Evolutionary conservation across 2,329 filamentous ascomycete genomes (phyloP).

Genomic region (Myriosclerotinia scirpicola): DNA sequence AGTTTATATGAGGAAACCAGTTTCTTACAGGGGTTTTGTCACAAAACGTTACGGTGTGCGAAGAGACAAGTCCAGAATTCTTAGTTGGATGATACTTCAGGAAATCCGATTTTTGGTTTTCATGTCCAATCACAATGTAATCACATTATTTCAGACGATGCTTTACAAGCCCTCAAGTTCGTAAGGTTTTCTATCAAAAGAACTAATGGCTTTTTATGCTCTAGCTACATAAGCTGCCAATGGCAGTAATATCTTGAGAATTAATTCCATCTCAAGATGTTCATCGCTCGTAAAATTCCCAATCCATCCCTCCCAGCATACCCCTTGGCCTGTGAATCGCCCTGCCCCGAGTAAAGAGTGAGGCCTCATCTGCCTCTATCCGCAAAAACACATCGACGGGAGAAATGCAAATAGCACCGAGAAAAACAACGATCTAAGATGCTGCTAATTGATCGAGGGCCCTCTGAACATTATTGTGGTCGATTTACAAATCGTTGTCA

Average conservation of each 20-base stretch:
- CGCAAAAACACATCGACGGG: constrained; percentile 34
- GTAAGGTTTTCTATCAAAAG: constrained; percentile 27
- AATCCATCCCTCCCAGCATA: constrained; percentile 32
- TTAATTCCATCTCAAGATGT: constrained; percentile 32
- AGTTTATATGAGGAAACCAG: too few species aligned
- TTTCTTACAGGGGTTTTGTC: too few species aligned
- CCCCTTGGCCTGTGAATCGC: constrained; percentile 35
- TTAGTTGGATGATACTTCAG: background rate
- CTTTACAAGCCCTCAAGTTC: background rate
- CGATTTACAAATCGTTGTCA: constrained; percentile 60
- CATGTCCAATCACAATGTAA: constrained; percentile 7
- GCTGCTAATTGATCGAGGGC: constrained; percentile 32
- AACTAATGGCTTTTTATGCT: constrained; percentile 37
- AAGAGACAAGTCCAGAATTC: too few species aligned
- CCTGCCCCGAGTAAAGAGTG: constrained; percentile 35
- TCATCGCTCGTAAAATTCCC: constrained; percentile 37
- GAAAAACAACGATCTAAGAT: constrained; percentile 42
- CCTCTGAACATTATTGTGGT: constrained; percentile 27
- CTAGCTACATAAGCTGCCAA: constrained; percentile 39
- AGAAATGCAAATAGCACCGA: constrained; percentile 40
- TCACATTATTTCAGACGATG: background rate
- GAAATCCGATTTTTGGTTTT: background rate
- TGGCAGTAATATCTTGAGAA: constrained; percentile 35
- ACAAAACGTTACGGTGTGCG: too few species aligned
- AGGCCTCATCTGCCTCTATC: constrained; percentile 37